phyloP scores from a whole-genome alignment of 2,329 filamentous ascomycete genomes.

The Botryosphaeria dothidea region DNA sequence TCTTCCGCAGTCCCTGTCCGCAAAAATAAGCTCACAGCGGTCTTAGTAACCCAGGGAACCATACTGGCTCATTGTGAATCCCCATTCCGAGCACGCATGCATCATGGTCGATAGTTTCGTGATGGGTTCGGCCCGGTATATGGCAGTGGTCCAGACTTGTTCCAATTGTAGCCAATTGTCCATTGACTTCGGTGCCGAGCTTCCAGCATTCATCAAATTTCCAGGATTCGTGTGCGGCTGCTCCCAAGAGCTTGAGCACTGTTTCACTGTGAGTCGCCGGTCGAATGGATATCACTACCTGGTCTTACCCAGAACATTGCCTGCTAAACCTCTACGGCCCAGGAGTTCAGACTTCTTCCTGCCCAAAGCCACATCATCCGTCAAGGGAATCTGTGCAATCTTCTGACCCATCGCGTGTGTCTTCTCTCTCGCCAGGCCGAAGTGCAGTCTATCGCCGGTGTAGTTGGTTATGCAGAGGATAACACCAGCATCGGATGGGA shows the following conservation, averaged over 20 bases:
- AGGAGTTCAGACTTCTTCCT: conserved; percentile 51
- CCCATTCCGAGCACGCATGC: conserved; percentile 48
- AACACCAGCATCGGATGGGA: conserved; percentile 47
- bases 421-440: conserved; percentile 51
- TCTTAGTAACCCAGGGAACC: no score
- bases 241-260: conserved; percentile 51
- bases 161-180: conserved; percentile 52
- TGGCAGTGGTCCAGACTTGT: conserved; percentile 55
- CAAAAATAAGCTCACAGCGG: background rate
- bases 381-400: conserved; percentile 50
- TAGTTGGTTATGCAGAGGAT: conserved; percentile 54
- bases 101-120: conserved; percentile 47
- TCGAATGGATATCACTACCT: background rate
- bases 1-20: conserved; percentile 44
- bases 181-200: conserved; percentile 47
- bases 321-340: conserved; percentile 52
- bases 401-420: conserved; percentile 47
- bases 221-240: conserved; percentile 47
- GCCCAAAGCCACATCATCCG: conserved; percentile 51
- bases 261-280: conserved; percentile 19
- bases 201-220: conserved; percentile 47
- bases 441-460: conserved; percentile 52
- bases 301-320: conserved; percentile 41
- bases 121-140: conserved; percentile 52
- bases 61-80: conserved; percentile 54